Conservation (phyloP, 805 yeast genomes). For the Monosporozyma unispora region DNA sequence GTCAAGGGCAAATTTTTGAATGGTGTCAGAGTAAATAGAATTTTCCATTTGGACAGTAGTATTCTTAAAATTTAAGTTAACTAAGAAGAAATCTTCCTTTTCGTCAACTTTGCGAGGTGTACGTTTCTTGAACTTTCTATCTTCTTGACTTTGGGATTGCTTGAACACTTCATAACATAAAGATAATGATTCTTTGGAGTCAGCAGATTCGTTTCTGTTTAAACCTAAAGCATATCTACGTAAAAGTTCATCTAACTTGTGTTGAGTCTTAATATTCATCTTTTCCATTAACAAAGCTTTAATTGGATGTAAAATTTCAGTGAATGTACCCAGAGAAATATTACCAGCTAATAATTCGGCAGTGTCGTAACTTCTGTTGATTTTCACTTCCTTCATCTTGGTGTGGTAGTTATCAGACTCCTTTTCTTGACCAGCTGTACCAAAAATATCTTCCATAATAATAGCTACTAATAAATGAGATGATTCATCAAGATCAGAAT, state of each 20-base stretch:
- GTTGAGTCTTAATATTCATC: slow-evolving; percentile 57
- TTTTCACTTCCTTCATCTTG: slow-evolving; percentile 83
- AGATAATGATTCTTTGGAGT: slow-evolving; percentile 49
- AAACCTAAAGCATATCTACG: slow-evolving; percentile 75
- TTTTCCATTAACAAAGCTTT: slow-evolving; percentile 54
- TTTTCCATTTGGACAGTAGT: slow-evolving; percentile 45
- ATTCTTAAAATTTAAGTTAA: slow-evolving; percentile 57
- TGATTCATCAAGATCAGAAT: slow-evolving; percentile 70
- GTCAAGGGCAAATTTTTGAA: slow-evolving; percentile 73
- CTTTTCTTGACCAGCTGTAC: slow-evolving; percentile 86
- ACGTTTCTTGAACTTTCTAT: slow-evolving; percentile 9
- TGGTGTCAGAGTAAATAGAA: slow-evolving; percentile 46
- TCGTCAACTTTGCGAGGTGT: slow-evolving; percentile 29
- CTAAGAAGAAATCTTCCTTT: slow-evolving; percentile 59
- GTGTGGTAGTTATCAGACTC: slow-evolving; percentile 87
- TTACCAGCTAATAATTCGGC: slow-evolving; percentile 68
- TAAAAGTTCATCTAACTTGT: slow-evolving; percentile 68
- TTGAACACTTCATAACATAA: slow-evolving; percentile 66
- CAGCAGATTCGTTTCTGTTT: slow-evolving; percentile 53
- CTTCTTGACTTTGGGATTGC: slow-evolving; percentile 36
- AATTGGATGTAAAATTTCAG: slow-evolving; percentile 56
- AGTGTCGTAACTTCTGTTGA: slow-evolving; percentile 79
- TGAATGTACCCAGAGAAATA: slow-evolving; percentile 50
- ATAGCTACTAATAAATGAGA: slow-evolving; percentile 53
- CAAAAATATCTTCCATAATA: slow-evolving; percentile 88